Percentiles rank a stretch among this genome's conserved stretches.
These are phyloP conservation scores for Gynostemma pentaphyllum DNA, from an alignment of 306 rosid species.

Conservation along the genomic window DNA sequence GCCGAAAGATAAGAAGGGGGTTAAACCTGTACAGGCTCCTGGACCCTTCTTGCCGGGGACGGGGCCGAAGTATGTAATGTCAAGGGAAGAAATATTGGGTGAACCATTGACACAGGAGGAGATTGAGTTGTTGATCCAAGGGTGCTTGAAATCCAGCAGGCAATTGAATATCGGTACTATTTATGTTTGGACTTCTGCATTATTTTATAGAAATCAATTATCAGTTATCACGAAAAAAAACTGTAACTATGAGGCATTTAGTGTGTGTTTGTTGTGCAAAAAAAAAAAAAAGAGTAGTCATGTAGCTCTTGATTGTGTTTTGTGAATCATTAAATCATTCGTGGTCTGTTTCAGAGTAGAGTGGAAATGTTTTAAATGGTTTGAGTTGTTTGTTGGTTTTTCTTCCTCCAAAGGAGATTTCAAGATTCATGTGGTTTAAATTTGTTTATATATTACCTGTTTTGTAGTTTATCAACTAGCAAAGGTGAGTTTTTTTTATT, in stretches of 20 bases:
- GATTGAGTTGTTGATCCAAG: constrained; percentile 28
- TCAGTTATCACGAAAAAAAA: background rate
- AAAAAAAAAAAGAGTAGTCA: no score
- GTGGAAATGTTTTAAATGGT: background rate
- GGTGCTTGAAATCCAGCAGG: constrained; percentile 36
- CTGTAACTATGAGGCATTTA: background rate
- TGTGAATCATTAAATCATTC: background rate
- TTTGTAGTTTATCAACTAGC: background rate
- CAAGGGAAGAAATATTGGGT: constrained; percentile 74
- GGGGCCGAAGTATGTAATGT: constrained; percentile 37
- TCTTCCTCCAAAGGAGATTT: background rate
- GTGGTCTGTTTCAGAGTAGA: background rate
- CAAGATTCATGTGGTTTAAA: background rate
- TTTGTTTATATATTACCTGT: background rate
- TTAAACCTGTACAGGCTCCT: constrained; percentile 75
- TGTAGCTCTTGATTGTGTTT: no score
- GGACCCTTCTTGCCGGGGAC: constrained; percentile 72
- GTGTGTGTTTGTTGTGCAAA: no score
- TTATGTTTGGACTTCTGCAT: background rate
- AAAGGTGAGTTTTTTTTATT: background rate
- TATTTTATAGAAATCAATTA: background rate
- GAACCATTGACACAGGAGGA: constrained; percentile 66
- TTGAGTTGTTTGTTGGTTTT: background rate
- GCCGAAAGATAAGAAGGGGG: constrained; percentile 74
- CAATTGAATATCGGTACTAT: constrained; percentile 55